Evolutionary conservation across 2,329 filamentous ascomycete genomes (phyloP), one percentile per base, ranked within the genome.

Genomic region (Paecilomyces sp.): DNA sequence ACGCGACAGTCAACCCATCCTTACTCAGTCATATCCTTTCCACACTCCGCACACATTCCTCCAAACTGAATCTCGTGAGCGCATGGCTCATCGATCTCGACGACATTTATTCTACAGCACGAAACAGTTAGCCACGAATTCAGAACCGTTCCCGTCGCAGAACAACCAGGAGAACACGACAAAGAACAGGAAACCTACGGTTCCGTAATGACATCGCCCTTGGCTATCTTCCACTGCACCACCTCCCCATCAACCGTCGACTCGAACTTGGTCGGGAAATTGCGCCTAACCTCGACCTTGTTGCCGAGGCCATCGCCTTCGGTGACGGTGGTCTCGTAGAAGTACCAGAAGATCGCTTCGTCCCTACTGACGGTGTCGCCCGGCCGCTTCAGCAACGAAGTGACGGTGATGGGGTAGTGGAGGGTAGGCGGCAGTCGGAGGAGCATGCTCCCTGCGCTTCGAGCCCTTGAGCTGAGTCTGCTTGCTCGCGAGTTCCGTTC

Each of bases 381-480:
- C 22, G 85, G 84, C 65, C 82, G 79, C 75, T 91, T 92, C 66
- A 93, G 84, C 62, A 97, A 83, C 75, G 91, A 89, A 68, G 88
- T 92, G 76, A 99, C 88, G 67, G 89, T 96, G 76, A 97, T 92
- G 68, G 94, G 94, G 77, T 97, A 99, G 76, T 89, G 89, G 67
- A 97, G 85, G 76, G 85, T 76, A 58, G 74, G 63, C 62, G 79
- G 79, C 65, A 81, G 68, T 71, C 74, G 75, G 67, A 80, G 70
- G 69, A 79, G 76, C 79, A 81, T 81, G 60, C 67, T 71, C 66
- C 56, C 61, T 57, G 41, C 41, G 41, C 41, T 47, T 47, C 41
- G 18, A 47, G 41, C 41, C 41, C n/a, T 22, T 47, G 41, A 3
- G n/a, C n/a, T 8, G 41, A 22, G 41, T 54, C 52, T 54, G 24